A percentile compares a stretch with the other conserved stretches of the same genome.
phyloP scores from a whole-genome alignment of 2,329 filamentous ascomycete species.

The Zymoseptoria brevis region DNA sequence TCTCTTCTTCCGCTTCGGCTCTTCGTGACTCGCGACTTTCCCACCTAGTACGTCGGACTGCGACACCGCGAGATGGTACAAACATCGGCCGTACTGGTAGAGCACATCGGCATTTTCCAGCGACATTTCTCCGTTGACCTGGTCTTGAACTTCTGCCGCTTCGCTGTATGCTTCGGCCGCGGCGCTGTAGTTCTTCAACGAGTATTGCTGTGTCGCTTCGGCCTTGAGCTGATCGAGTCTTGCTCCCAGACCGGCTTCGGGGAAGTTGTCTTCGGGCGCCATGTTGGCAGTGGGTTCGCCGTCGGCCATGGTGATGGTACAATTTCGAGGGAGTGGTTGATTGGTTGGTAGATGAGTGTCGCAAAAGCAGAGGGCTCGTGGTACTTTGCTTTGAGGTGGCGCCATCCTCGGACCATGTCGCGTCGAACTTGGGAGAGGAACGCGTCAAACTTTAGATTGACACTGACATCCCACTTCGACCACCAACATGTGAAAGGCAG shows the following conservation, averaged over 20 bases:
- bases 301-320: neutral
- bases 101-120: conserved; percentile 88
- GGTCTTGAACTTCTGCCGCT: conserved; percentile 81
- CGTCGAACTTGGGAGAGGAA: neutral
- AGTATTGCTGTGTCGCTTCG: conserved; percentile 76
- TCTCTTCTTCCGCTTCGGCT: conserved; percentile 44
- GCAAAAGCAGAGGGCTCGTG: neutral
- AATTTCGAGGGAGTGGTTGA: neutral
- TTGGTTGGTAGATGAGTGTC: neutral
- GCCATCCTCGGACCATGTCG: neutral
- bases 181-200: conserved; percentile 77
- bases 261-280: neutral
- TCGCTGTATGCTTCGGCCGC: conserved; percentile 82
- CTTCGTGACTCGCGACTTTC: conserved; percentile 56
- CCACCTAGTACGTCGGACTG: conserved; percentile 92
- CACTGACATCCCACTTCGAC: neutral
- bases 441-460: neutral
- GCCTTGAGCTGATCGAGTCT: conserved; percentile 61
- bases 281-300: neutral
- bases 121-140: conserved; percentile 85
- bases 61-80: conserved; percentile 88
- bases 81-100: conserved; percentile 84
- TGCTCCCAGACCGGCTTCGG: conserved; percentile 1
- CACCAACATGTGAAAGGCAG: neutral
- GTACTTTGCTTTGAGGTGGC: neutral